Conservation (phyloP, 2,329 filamentous ascomycete species). For the Taxawa tesnikishii region DNA sequence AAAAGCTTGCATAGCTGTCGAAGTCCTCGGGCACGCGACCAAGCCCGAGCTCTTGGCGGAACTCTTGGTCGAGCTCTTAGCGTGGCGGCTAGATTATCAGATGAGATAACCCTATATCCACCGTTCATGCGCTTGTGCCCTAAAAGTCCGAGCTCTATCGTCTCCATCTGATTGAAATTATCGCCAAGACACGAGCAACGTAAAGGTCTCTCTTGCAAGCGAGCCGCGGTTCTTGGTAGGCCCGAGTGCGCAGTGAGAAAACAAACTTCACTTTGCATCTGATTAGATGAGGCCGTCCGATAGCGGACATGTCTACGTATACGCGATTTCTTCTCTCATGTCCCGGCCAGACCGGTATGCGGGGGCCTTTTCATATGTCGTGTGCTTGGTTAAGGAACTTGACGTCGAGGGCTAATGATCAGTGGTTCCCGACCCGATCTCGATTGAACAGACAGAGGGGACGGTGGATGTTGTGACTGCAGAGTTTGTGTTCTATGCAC, state of each 20-base stretch:
- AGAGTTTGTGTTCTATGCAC: not conserved
- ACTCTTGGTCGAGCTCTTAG: no score
- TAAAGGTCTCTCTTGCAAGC: not conserved
- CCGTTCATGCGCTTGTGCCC: no score
- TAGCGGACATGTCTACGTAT: no score
- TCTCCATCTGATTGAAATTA: slow-evolving; percentile 6
- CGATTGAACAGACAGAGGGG: not conserved
- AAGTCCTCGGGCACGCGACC: not conserved
- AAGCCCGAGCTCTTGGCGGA: no score
- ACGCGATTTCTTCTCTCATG: no score
- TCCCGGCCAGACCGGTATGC: not conserved
- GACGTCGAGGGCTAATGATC: not conserved
- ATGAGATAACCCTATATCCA: no score
- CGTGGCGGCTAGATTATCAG: no score
- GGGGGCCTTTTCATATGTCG: not conserved
- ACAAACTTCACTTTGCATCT: not conserved
- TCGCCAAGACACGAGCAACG: not conserved
- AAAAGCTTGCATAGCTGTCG: no score
- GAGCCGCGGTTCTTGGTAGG: not conserved
- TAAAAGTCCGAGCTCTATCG: not conserved
- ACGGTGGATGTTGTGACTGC: not conserved
- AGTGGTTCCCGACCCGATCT: not conserved
- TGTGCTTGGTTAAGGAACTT: no score
- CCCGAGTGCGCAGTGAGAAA: not conserved
- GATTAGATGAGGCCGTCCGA: not conserved